These are phyloP conservation scores for Microascus cirrosus DNA, from an alignment of 2,329 filamentous ascomycete species.

Conservation along the genomic window DNA sequence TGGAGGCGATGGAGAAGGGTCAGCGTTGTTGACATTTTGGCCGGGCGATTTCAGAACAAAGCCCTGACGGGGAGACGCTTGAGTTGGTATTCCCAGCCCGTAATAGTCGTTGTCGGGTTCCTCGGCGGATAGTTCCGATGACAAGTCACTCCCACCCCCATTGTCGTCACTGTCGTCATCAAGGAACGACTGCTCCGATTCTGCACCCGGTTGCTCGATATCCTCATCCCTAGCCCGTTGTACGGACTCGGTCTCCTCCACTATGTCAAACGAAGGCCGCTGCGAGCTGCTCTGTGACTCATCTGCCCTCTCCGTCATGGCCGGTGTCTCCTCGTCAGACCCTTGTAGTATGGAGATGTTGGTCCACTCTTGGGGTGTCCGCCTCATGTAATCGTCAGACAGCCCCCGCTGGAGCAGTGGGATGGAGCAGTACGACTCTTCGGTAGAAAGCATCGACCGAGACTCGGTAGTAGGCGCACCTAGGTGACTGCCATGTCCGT, in stretches of 20 bases:
- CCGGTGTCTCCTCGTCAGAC: slow-evolving; percentile 23
- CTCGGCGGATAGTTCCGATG: slow-evolving; percentile 51
- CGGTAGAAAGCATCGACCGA: slow-evolving; percentile 46
- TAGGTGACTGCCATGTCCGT: slow-evolving; percentile 7
- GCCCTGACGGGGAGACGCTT: slow-evolving; percentile 1
- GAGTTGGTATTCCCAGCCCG: slow-evolving; percentile 5
- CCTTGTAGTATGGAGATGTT: slow-evolving; percentile 42
- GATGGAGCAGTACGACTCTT: slow-evolving; percentile 65
- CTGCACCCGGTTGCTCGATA: background rate
- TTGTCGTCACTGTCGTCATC: slow-evolving; percentile 37
- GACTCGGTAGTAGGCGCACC: slow-evolving; percentile 18
- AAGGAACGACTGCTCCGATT: slow-evolving; percentile 27
- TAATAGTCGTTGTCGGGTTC: slow-evolving; percentile 21
- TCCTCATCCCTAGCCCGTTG: background rate
- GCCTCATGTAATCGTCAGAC: slow-evolving; percentile 35
- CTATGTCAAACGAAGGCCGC: slow-evolving; percentile 9
- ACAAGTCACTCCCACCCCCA: slow-evolving; percentile 44
- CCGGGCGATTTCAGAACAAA: slow-evolving; percentile 11
- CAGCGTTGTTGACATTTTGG: background rate
- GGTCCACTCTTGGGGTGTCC: slow-evolving; percentile 36
- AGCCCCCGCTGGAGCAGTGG: slow-evolving; percentile 63
- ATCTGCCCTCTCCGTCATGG: slow-evolving; percentile 6
- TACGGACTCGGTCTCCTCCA: slow-evolving; percentile 1
- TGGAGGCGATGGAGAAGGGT: slow-evolving; percentile 25
- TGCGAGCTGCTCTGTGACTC: background rate